Conservation (phyloP, 2,329 filamentous ascomycete genomes). For the Neopestalotiopsis clavispora region DNA sequence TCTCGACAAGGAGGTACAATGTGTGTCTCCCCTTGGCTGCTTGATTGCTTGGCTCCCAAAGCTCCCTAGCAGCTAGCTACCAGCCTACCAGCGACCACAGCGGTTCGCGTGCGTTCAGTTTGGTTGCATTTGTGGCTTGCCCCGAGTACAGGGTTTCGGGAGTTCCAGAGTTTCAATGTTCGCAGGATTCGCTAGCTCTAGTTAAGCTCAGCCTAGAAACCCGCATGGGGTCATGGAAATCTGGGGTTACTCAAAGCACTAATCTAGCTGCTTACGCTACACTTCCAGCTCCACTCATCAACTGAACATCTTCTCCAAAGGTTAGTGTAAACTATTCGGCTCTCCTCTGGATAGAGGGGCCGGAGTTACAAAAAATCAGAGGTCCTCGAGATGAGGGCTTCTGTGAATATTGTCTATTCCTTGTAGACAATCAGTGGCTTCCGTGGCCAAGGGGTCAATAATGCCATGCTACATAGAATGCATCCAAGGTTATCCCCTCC, state of each 20-base stretch:
- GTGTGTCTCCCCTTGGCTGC: too few relatives aligned
- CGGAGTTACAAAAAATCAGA: too few relatives aligned
- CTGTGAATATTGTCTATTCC: too few relatives aligned
- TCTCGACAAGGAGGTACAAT: neutral
- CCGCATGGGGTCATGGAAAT: neutral
- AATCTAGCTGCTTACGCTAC: conserved; percentile 1
- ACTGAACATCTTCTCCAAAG: neutral
- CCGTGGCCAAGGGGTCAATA: neutral
- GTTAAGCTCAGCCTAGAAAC: neutral
- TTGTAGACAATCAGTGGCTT: too few relatives aligned
- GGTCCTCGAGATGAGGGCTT: too few relatives aligned
- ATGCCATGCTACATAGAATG: neutral
- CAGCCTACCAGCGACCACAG: neutral
- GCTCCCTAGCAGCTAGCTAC: neutral
- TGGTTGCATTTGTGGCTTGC: neutral
- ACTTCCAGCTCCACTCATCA: neutral
- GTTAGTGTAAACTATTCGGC: too few relatives aligned
- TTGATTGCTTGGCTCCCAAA: neutral
- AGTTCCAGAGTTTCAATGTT: neutral
- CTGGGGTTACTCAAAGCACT: neutral
- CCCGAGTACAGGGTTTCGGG: conserved; percentile 1
- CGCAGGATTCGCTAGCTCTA: neutral
- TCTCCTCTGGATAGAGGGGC: too few relatives aligned
- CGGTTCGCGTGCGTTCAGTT: neutral
- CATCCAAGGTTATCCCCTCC: neutral